Evolutionary conservation across 1,284 basidiomycete species (phyloP), one percentile per base, ranked within the genome.

Genomic region (Ceratobasidium sp.): DNA sequence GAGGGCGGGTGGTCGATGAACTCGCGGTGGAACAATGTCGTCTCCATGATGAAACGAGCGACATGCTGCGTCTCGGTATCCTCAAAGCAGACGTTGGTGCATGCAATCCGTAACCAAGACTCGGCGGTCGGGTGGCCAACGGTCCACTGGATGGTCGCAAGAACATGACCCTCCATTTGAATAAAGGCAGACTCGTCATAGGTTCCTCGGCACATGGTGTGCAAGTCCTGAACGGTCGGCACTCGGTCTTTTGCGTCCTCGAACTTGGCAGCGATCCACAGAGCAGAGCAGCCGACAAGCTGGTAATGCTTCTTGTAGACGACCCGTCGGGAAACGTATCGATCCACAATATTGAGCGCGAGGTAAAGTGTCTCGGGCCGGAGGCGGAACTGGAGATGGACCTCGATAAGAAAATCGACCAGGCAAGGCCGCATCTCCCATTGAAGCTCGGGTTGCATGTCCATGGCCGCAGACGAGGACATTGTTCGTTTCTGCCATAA

Each of bases 271-370:
- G 98, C 98, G 79, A 99, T 98, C 95, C 97, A 97, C 4, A 99
- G 88, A 24, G 98, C 96, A 14, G 97, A 95, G 80, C 98, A 99
- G 41, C 98, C 98, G 69, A 99, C 97, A 66, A 99, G 92, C 82
- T 99, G 98, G 82, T 98, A 99, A 84, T 99, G 98, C 83, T 98
- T 98, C 86, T 96, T 96, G 85, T 96, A 98, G 73, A 99, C 98
- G 78, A 99, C 93, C 58, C 98, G 94, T 79, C 96, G 95, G 68
- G 98, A 98, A 37, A 99, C 95, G 83, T 99, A 99, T 79, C 98
- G 95, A 84, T 99, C 98, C 82, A 99, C 92, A 81, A 99, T 97
- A 86, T 99, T 99, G 84, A 98, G 89, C 31, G 97, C 94, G 81
- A 99, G 92, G 84, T 98, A 99, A 76, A 99, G 89, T 1, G 98